Base-by-base conservation (phyloP, 441 rosid species). In the Populus tomentosa region DNA sequence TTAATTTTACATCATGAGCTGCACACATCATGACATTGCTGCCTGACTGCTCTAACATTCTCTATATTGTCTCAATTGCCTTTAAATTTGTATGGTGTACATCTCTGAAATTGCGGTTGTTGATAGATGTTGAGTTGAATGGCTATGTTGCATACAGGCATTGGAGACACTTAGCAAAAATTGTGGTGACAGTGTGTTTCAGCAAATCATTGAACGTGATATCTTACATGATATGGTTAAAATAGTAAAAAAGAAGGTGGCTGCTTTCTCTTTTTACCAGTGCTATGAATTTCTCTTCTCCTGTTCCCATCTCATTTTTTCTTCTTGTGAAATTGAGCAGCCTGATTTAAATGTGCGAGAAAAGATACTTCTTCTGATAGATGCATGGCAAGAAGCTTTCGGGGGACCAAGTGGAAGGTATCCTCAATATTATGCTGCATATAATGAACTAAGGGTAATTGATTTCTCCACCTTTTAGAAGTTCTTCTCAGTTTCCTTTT, bases 381-480 rank as follows among this genome's bases (percentile, higher is more conserved):
- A 96, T 76, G 81, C 97, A 71, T 96, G 99, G 99, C 99, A 96
- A 90, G 99, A 91, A 85, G 98, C 98, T 82, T 85, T 94, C 72
- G 97, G 93, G 62, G 99, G 99, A 75, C 83, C 87, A 14, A 78
- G 89, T 46, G 99, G 98, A 77, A 89, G 85, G 87, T 92, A 79
- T 83, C 98, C 98, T 81, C 99, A 92, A 78, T 96, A 87, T 77
- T 82, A 84, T 86, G 86, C 89, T 74, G 96, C 99, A 77, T 96
- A 90, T 77, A 94, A 91, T 80, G 98, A 94, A 77, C 89, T 96
- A 80, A 90, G 86, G 96, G 99, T 96, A 86, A 87, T 74, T 73
- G 6, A 33, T 67, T 64, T 77, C 32, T 67, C n/a, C 6, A 40
- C n/a, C 61, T 61, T 75, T 73, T 42, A 30, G 32, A 30, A 10